Evolutionary conservation across 768 basidiomycete species (phyloP).

Genomic region (Hysterangium stoloniferum): DNA sequence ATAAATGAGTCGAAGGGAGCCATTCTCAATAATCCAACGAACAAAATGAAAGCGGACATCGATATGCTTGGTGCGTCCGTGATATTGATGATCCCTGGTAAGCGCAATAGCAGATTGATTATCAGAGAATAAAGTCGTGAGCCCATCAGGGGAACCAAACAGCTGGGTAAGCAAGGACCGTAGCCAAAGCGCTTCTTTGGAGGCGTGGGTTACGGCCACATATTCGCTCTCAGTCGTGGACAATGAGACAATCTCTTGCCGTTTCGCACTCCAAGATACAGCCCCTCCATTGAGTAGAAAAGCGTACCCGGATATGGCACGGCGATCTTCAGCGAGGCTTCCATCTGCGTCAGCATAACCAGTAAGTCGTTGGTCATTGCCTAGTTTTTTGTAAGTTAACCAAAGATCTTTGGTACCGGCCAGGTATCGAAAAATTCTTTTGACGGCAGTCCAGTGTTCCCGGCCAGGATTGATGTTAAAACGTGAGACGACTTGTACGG

Average conservation of each 20-base stretch:
- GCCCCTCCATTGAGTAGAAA: neutral
- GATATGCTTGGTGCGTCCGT: constrained; percentile 31
- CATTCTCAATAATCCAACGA: constrained; percentile 21
- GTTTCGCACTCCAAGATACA: neutral
- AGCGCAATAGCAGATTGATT: constrained; percentile 15
- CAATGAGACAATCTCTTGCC: neutral
- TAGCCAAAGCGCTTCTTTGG: neutral
- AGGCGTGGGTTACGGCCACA: neutral
- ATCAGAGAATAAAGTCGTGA: neutral
- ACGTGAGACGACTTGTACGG: constrained; percentile 12
- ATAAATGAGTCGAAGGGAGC: constrained; percentile 20
- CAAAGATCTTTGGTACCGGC: neutral
- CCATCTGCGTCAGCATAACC: neutral
- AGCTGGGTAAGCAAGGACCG: neutral
- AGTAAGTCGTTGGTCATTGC: neutral
- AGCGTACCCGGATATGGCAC: neutral
- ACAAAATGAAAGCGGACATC: constrained; percentile 31
- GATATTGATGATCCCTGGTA: constrained; percentile 20
- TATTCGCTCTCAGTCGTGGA: constrained; percentile 16
- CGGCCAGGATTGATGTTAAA: constrained; percentile 11
- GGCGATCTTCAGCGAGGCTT: neutral
- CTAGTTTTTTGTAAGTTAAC: neutral
- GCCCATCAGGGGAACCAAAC: neutral
- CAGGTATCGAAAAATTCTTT: constrained; percentile 12
- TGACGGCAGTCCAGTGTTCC: constrained; percentile 10